Conservation (phyloP, 2,329 filamentous ascomycete species). For the Calonectria fujianensis region DNA sequence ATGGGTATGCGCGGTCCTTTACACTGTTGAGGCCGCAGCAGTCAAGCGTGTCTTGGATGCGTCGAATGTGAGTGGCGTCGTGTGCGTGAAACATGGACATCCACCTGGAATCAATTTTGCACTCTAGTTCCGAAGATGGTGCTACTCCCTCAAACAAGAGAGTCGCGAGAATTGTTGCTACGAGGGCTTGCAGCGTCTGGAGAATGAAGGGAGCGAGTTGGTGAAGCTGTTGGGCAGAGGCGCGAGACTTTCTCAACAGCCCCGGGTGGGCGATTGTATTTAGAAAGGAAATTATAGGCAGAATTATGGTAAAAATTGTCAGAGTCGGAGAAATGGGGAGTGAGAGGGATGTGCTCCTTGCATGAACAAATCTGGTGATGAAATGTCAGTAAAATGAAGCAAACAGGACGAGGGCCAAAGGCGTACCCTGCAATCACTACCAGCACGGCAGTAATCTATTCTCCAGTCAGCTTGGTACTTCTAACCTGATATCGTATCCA, state of each 20-base stretch:
- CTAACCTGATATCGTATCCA: no score
- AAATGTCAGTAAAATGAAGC: slow-evolving; percentile 22
- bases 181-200: slow-evolving; percentile 65
- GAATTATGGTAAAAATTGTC: slow-evolving; percentile 62
- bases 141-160: slow-evolving; percentile 62
- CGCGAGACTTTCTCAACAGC: slow-evolving; percentile 54
- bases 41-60: slow-evolving; percentile 78
- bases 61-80: slow-evolving; percentile 69
- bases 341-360: slow-evolving; percentile 62
- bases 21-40: slow-evolving; percentile 80
- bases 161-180: slow-evolving; percentile 67
- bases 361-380: slow-evolving; percentile 61
- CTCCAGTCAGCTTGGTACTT: neutral
- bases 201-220: slow-evolving; percentile 59
- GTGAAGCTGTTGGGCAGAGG: slow-evolving; percentile 46
- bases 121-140: slow-evolving; percentile 63
- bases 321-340: slow-evolving; percentile 62
- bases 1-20: slow-evolving; percentile 79
- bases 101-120: slow-evolving; percentile 76
- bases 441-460: slow-evolving; percentile 12
- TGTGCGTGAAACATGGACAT: slow-evolving; percentile 70
- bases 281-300: slow-evolving; percentile 63
- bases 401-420: neutral
- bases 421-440: slow-evolving; percentile 25
- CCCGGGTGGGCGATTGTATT: slow-evolving; percentile 61